These are phyloP conservation scores for Serendipita sp. DNA, from an alignment of 768 basidiomycete genomes.

Conservation along the genomic window DNA sequence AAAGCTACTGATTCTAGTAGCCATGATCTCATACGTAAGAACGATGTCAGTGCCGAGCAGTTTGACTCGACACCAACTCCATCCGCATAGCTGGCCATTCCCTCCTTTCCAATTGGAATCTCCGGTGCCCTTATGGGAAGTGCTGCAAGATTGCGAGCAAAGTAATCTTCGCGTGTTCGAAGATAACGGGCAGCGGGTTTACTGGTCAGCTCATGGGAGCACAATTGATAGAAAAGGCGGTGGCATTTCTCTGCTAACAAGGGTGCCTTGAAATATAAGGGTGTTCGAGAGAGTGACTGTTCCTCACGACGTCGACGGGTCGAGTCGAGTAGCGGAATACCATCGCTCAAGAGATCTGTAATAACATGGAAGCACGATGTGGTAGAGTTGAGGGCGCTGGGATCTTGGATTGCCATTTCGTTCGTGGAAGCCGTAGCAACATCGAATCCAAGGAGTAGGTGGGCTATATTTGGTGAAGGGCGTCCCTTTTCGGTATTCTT, in stretches of 20 bases:
- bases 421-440: constrained; percentile 23
- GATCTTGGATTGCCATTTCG: constrained; percentile 59
- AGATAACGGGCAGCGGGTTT: constrained; percentile 71
- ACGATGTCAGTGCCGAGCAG: constrained; percentile 49
- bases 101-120: constrained; percentile 32
- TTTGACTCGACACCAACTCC: constrained; percentile 53
- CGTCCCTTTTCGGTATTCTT: constrained; percentile 48
- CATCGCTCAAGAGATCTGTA: constrained; percentile 56
- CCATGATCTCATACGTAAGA: constrained; percentile 68
- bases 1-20: constrained; percentile 75
- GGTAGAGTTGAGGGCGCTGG: constrained; percentile 52
- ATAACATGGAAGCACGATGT: constrained; percentile 67
- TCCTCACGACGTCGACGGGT: constrained; percentile 14
- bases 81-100: constrained; percentile 54
- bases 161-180: constrained; percentile 77
- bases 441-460: constrained; percentile 69
- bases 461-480: constrained; percentile 68
- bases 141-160: constrained; percentile 64
- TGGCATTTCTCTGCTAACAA: constrained; percentile 75
- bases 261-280: constrained; percentile 31
- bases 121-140: constrained; percentile 37
- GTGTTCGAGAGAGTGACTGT: background rate
- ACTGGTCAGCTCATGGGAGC: constrained; percentile 71
- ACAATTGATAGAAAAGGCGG: constrained; percentile 68
- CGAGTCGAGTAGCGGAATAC: constrained; percentile 34